These are phyloP conservation scores for Fereydounia khargensis DNA, from an alignment of 1,284 basidiomycete genomes.

Conservation along the genomic window DNA sequence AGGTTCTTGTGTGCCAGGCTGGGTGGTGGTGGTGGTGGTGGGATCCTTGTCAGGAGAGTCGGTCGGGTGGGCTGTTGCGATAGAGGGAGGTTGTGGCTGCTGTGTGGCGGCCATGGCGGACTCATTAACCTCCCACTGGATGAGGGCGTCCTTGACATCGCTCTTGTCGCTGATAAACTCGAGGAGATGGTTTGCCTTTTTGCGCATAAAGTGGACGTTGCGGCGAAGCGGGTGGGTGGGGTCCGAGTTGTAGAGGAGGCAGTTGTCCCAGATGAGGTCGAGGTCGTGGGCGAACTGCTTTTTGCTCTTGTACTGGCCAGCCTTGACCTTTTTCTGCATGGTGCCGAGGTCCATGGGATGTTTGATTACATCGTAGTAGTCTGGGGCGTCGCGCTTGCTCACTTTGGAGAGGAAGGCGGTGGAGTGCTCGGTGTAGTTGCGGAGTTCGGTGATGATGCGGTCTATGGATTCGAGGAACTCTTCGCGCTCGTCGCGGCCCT, in stretches of 20 bases:
- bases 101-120: background rate
- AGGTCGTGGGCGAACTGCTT: conserved; percentile 88
- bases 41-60: too few species aligned
- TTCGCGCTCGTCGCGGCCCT: conserved; percentile 50
- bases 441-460: conserved; percentile 52
- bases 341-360: conserved; percentile 82
- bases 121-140: conserved; percentile 37
- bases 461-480: conserved; percentile 55
- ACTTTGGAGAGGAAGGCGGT: conserved; percentile 53
- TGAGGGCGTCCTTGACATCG: conserved; percentile 61
- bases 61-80: too few species aligned
- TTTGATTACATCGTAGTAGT: conserved; percentile 54
- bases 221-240: conserved; percentile 60
- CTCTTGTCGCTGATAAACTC: conserved; percentile 83
- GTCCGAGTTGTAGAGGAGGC: conserved; percentile 83
- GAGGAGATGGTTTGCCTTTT: conserved; percentile 64
- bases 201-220: conserved; percentile 50
- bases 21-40: too few species aligned
- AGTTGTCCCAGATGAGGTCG: conserved; percentile 95
- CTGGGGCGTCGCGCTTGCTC: conserved; percentile 54
- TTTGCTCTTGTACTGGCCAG: conserved; percentile 84
- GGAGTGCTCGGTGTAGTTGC: conserved; percentile 54
- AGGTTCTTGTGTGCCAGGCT: too few species aligned
- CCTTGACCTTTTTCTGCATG: conserved; percentile 87
- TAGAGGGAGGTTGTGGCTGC: too few species aligned